Percentiles rank a stretch among this genome's conserved stretches.
Conservation (phyloP, 169 alveolate genomes). For the Neospora caninum region DNA sequence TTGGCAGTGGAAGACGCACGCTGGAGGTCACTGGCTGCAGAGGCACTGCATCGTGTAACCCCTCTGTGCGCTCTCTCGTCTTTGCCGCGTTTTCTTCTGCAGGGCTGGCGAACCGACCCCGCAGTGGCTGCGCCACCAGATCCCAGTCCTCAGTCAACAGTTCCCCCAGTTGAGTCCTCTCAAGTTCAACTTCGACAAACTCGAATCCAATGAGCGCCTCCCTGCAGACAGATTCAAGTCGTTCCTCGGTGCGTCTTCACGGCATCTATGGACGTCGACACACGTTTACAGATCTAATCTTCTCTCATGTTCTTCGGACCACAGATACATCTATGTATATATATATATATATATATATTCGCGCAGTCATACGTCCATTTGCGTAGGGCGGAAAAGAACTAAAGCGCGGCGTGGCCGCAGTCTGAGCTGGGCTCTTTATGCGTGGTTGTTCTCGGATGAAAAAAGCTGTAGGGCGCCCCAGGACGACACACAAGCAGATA, state of each 20-base stretch:
- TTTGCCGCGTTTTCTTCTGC: not conserved
- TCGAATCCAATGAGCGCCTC: not conserved
- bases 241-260: not conserved
- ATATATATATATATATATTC: not conserved
- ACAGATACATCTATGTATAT: not conserved
- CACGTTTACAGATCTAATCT: no score
- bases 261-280: not conserved
- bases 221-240: not conserved
- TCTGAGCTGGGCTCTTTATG: no score
- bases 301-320: not conserved
- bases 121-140: slow-evolving; percentile 29
- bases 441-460: no score
- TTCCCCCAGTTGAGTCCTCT: slow-evolving; percentile 41
- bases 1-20: no score
- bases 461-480: no score
- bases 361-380: no score
- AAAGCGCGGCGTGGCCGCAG: no score
- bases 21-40: no score
- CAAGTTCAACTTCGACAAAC: slow-evolving; percentile 18
- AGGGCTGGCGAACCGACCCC: slow-evolving; percentile 11
- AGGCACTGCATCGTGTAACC: no score
- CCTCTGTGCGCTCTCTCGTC: no score
- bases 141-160: not conserved
- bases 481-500: no score
- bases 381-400: no score